Conservation (phyloP, 345 rosid species). For the Turnera subulata region DNA sequence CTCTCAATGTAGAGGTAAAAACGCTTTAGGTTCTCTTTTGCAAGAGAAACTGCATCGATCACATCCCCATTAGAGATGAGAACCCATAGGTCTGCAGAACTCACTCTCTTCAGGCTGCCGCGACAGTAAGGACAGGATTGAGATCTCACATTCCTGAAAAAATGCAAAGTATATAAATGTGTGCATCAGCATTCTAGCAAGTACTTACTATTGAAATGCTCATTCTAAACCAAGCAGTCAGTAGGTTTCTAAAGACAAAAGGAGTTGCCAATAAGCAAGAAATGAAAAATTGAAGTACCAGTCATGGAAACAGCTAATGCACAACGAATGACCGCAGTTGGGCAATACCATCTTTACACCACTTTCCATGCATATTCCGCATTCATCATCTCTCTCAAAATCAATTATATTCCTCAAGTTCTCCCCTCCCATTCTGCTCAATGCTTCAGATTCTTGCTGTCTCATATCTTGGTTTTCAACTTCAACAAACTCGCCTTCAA, state of each 20-base stretch:
- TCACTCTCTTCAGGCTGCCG: conserved; percentile 49
- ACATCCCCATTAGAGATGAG: conserved; percentile 37
- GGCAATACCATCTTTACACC: conserved; percentile 49
- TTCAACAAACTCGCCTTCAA: conserved; percentile 37
- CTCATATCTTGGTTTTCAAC: conserved; percentile 20
- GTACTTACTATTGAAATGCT: neutral
- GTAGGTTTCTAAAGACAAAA: neutral
- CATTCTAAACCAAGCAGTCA: neutral
- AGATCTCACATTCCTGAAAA: conserved; percentile 50
- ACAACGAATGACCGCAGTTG: conserved; percentile 57
- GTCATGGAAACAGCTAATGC: conserved; percentile 58
- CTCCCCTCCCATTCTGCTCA: conserved; percentile 25
- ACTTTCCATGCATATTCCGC: conserved; percentile 74
- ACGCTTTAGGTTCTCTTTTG: conserved; percentile 48
- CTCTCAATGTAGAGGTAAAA: conserved; percentile 52
- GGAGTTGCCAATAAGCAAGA: too few species aligned
- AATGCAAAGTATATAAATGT: neutral
- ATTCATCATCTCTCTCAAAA: conserved; percentile 51
- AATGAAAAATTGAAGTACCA: too few species aligned
- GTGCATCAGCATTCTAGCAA: neutral
- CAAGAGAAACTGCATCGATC: conserved; percentile 37
- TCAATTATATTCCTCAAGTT: conserved; percentile 31
- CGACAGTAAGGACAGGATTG: conserved; percentile 74
- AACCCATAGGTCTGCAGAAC: conserved; percentile 56
- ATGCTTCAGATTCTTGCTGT: conserved; percentile 13